These are phyloP conservation scores for Russula abietina DNA, from an alignment of 768 basidiomycete genomes.

Conservation along the genomic window DNA sequence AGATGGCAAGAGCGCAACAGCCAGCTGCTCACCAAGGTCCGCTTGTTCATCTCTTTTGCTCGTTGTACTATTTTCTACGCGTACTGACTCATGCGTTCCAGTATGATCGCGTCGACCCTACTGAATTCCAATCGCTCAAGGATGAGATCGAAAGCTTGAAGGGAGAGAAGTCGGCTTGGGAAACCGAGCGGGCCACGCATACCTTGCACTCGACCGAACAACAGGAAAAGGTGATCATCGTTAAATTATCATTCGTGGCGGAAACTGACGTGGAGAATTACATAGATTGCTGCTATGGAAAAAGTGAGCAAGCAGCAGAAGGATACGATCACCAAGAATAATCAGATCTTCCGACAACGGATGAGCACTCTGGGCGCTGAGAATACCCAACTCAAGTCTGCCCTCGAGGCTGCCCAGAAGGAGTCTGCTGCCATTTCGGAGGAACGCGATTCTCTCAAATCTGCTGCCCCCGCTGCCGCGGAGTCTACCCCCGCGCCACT, in stretches of 20 bases:
- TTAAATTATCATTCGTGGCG: not conserved
- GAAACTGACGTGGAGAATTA: not conserved
- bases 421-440: constrained; percentile 26
- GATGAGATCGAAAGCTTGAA: constrained; percentile 55
- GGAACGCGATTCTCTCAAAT: constrained; percentile 34
- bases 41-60: constrained; percentile 4
- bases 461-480: constrained; percentile 25
- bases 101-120: constrained; percentile 87
- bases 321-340: constrained; percentile 20
- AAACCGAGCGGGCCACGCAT: constrained; percentile 13
- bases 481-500: constrained; percentile 12
- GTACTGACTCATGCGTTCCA: constrained; percentile 28
- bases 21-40: constrained; percentile 74
- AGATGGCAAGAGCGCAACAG: constrained; percentile 74
- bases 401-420: constrained; percentile 25
- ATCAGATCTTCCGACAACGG: constrained; percentile 21
- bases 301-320: constrained; percentile 17
- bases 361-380: constrained; percentile 18
- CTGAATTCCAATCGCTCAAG: constrained; percentile 73
- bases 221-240: constrained; percentile 25
- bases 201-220: constrained; percentile 2
- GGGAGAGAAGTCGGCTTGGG: constrained; percentile 26
- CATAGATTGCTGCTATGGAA: constrained; percentile 24
- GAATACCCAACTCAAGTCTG: constrained; percentile 19
- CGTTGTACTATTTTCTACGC: not conserved